These are phyloP conservation scores for Fraxinus platypoda DNA, from an alignment of 305 asterid genomes.

Conservation along the genomic window DNA sequence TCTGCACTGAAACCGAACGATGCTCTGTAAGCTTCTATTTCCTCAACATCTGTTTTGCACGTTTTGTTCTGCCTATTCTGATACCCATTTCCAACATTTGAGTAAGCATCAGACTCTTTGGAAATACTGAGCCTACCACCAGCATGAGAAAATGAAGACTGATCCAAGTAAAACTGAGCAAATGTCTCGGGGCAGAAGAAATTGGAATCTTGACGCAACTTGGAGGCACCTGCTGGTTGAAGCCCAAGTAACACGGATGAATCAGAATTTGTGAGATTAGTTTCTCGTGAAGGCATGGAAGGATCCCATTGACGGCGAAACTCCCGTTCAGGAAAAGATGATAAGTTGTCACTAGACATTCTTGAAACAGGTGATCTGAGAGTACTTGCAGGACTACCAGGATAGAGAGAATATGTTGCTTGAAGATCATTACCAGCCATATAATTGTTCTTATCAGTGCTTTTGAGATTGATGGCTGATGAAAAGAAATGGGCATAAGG, in stretches of 20 bases:
- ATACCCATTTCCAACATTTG: conserved; percentile 56
- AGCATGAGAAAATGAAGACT: conserved; percentile 68
- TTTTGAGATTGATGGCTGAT: conserved; percentile 54
- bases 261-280: conserved; percentile 47
- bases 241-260: conserved; percentile 52
- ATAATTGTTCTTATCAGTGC: conserved; percentile 35
- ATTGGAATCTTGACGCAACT: conserved; percentile 71
- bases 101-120: conserved; percentile 74
- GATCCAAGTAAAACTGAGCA: conserved; percentile 91
- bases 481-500: conserved; percentile 93
- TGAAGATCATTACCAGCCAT: conserved; percentile 59
- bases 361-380: conserved; percentile 74
- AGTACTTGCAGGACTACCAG: conserved; percentile 79
- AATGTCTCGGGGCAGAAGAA: conserved; percentile 98
- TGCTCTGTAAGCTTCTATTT: conserved; percentile 97
- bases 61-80: conserved; percentile 67
- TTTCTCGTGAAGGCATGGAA: conserved; percentile 41
- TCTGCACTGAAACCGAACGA: conserved; percentile 99
- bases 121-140: conserved; percentile 96
- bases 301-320: conserved; percentile 52
- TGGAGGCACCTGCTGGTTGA: conserved; percentile 41
- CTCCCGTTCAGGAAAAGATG: conserved; percentile 58
- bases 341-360: conserved; percentile 38
- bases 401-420: conserved; percentile 65
- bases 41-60: conserved; percentile 77